These are phyloP conservation scores for Russula olivacea DNA, from an alignment of 768 basidiomycete species.

Conservation along the genomic window DNA sequence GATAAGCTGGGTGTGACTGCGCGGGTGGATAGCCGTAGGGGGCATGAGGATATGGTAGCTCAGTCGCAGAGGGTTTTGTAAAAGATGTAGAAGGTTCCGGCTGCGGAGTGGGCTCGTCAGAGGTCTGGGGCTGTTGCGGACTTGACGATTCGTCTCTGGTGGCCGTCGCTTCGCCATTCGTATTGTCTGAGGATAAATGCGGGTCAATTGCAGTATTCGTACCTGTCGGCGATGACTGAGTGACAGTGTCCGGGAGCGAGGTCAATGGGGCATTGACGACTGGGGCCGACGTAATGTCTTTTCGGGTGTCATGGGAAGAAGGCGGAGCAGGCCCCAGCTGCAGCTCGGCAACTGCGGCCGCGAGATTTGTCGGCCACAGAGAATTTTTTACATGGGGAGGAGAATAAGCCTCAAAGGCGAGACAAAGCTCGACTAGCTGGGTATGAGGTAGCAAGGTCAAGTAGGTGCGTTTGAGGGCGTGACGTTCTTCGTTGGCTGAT, in stretches of 20 bases:
- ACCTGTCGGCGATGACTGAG: constrained; percentile 25
- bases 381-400: constrained; percentile 56
- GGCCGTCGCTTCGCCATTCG: neutral
- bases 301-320: constrained; percentile 25
- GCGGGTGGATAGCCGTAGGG: constrained; percentile 46
- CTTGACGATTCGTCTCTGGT: neutral
- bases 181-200: neutral
- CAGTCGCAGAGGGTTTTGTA: neutral
- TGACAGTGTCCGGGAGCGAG: constrained; percentile 17
- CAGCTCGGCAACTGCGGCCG: constrained; percentile 54
- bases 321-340: constrained; percentile 25
- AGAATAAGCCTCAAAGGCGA: constrained; percentile 63
- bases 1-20: constrained; percentile 47
- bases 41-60: constrained; percentile 42
- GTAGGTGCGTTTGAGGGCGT: constrained; percentile 67
- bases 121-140: neutral
- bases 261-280: constrained; percentile 22
- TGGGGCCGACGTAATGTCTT: constrained; percentile 22
- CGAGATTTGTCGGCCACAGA: constrained; percentile 71
- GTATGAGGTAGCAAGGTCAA: constrained; percentile 57
- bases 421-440: constrained; percentile 76
- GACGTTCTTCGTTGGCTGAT: constrained; percentile 37
- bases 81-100: neutral
- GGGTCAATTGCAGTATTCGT: neutral
- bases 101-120: neutral